These are phyloP conservation scores for Thelonectria rubi DNA, from an alignment of 2,329 filamentous ascomycete genomes.

Conservation along the genomic window DNA sequence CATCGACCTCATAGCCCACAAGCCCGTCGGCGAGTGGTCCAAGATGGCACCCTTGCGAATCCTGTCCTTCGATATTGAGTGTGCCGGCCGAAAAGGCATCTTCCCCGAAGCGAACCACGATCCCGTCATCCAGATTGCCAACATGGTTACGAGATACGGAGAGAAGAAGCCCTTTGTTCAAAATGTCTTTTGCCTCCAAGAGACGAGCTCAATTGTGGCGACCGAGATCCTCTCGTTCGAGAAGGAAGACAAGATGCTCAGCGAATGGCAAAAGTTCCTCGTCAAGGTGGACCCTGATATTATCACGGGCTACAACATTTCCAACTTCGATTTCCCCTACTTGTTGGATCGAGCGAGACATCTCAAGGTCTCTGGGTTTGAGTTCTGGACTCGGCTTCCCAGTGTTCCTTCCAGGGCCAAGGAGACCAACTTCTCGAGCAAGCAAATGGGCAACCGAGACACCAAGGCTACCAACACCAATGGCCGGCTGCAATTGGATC, in stretches of 20 bases:
- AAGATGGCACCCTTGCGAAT: conserved; percentile 96
- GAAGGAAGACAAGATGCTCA: conserved; percentile 88
- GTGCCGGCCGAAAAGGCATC: conserved; percentile 94
- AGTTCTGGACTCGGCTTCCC: conserved; percentile 85
- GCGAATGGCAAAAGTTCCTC: conserved; percentile 89
- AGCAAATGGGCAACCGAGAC: conserved; percentile 97
- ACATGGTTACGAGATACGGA: conserved; percentile 92
- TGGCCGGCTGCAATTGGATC: conserved; percentile 88
- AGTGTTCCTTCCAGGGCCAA: conserved; percentile 75
- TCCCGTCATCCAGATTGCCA: conserved; percentile 97
- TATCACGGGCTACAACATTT: conserved; percentile 98
- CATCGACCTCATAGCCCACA: conserved; percentile 83
- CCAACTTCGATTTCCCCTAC: conserved; percentile 99
- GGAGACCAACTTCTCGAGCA: conserved; percentile 90
- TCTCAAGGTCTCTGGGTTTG: conserved; percentile 81
- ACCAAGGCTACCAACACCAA: conserved; percentile 96
- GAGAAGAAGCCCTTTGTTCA: conserved; percentile 95
- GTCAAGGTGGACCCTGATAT: conserved; percentile 93
- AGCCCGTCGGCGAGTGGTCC: conserved; percentile 91
- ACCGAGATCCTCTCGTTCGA: conserved; percentile 89
- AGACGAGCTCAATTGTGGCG: conserved; percentile 91
- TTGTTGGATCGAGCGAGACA: conserved; percentile 87
- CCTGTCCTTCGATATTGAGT: conserved; percentile 98
- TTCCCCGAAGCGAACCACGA: conserved; percentile 94
- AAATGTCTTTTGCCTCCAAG: conserved; percentile 95